phyloP scores from a whole-genome alignment of 805 yeast species.

The Ascoidea tarda region DNA sequence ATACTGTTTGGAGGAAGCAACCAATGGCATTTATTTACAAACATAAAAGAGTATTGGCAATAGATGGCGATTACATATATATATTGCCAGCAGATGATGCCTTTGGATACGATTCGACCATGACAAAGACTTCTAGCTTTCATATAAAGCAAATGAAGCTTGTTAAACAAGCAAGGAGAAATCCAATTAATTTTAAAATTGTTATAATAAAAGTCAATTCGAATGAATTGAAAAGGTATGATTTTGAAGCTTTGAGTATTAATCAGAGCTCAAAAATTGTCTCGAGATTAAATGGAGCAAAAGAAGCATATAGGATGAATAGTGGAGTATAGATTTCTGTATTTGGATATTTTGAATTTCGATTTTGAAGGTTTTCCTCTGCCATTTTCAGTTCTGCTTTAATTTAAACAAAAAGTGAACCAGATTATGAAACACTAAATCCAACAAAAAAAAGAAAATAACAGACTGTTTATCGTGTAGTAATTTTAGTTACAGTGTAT shows the following conservation, averaged over 20 bases:
- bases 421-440: no score
- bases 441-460: no score
- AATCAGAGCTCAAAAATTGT: conserved; percentile 64
- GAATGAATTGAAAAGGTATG: conserved; percentile 65
- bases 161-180: conserved; percentile 63
- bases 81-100: conserved; percentile 76
- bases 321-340: conserved; percentile 6
- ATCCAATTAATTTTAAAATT: conserved; percentile 70
- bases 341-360: no score
- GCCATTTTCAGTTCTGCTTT: no score
- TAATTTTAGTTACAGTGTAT: no score
- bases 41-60: conserved; percentile 70
- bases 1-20: conserved; percentile 81
- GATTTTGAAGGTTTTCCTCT: no score
- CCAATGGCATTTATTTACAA: conserved; percentile 70
- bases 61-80: conserved; percentile 91
- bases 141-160: conserved; percentile 67
- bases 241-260: conserved; percentile 59
- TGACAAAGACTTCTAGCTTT: conserved; percentile 73
- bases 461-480: no score
- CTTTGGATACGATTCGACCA: conserved; percentile 44
- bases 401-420: no score
- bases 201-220: conserved; percentile 39
- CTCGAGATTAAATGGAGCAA: conserved; percentile 44
- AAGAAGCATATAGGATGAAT: conserved; percentile 37